Evolutionary conservation across 805 yeast genomes (phyloP).

Genomic region (Aciculoconidium aculeatum): DNA sequence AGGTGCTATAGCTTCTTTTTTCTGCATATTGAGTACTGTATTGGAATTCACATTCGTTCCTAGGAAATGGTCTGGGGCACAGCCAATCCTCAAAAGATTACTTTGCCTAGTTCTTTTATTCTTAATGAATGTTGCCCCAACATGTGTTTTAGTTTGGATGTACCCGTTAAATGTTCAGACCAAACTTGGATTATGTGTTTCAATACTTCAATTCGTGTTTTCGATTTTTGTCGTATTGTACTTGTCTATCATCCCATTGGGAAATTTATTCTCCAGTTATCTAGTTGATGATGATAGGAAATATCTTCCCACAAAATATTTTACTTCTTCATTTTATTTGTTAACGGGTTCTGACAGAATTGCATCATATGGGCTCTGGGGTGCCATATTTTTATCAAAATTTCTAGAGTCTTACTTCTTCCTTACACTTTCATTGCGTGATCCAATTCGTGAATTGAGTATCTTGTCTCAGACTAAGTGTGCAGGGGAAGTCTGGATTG

Average conservation of each 20-base stretch:
- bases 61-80: slow-evolving; percentile 67
- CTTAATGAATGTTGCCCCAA: slow-evolving; percentile 43
- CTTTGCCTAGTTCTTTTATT: slow-evolving; percentile 38
- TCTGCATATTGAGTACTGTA: slow-evolving; percentile 50
- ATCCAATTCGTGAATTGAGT: slow-evolving; percentile 66
- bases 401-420: slow-evolving; percentile 75
- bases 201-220: slow-evolving; percentile 51
- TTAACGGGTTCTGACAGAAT: slow-evolving; percentile 48
- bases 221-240: slow-evolving; percentile 51
- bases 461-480: slow-evolving; percentile 52
- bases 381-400: slow-evolving; percentile 60
- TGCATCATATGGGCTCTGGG: slow-evolving; percentile 68
- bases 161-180: slow-evolving; percentile 28
- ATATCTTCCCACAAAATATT: slow-evolving; percentile 47
- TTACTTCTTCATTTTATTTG: slow-evolving; percentile 54
- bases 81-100: slow-evolving; percentile 47
- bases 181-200: slow-evolving; percentile 34
- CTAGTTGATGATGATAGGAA: slow-evolving; percentile 28
- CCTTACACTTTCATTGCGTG: slow-evolving; percentile 63
- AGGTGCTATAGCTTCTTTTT: slow-evolving; percentile 52
- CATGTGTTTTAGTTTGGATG: slow-evolving; percentile 43
- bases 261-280: slow-evolving; percentile 43
- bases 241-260: slow-evolving; percentile 58
- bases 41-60: slow-evolving; percentile 65
- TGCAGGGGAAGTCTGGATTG: slow-evolving; percentile 54